Evolutionary conservation across 768 basidiomycete species (phyloP), one percentile per base, ranked within the genome.

Genomic region (Leccinum olivaceopallidum): DNA sequence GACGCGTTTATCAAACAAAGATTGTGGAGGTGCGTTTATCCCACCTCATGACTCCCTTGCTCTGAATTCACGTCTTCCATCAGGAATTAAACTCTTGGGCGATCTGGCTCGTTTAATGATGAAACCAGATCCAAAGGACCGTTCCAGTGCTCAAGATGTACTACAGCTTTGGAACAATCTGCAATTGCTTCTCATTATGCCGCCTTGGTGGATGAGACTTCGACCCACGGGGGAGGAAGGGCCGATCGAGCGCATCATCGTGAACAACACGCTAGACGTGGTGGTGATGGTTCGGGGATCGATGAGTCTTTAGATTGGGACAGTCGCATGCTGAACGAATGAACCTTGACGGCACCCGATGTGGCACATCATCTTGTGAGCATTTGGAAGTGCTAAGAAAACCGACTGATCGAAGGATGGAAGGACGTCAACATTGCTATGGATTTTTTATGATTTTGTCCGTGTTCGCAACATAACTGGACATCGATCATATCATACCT

Each of bases 1-100:
- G 72, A 5, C 60, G 69, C 20, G 37, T 73, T 14, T 70, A 70
- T 30, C 53, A 60, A 18, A 60, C 59, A 4, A 63, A 69, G 26
- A 63, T 71, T 18, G 59, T 63, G 1, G 55, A 65, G 0, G 64
- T 62, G 26, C 14, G 64, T 49, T 61, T 36, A 14, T 8, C 3
- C 9, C 3, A 42, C 14, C 22, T 4, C 48, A 14, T 5, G 2
- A 3, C 1, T 4, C 7, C 13, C 10, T n/a, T 48, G 12, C 9
- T 30, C 5, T 37, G 6, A 16, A 37, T 6, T 57, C 13, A 39
- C 12, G 5, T 13, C 2, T 18, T 18, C n/a, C 14, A 4, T 5
- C 44, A 65, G 63, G 64, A 37, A 7, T 66, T 62, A 3, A 66
- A 59, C 9, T 52, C 2, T 42, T 62, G 12, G 42, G 22, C 0